phyloP scores from a whole-genome alignment of 345 rosid species.

The Excoecaria agallocha region DNA sequence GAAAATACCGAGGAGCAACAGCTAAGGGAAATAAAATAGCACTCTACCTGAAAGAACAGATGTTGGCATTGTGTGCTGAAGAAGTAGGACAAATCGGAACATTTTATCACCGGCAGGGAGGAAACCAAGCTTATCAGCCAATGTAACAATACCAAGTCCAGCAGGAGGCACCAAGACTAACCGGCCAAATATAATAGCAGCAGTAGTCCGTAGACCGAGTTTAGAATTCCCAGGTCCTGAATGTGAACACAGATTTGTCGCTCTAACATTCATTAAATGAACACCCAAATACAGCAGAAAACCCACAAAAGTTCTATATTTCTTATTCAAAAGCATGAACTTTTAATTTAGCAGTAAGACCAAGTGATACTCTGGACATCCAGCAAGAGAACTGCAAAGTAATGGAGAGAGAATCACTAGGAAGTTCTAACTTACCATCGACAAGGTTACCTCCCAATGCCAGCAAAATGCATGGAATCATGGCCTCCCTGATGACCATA shows the following conservation, averaged over 20 bases:
- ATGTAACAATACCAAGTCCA: slow-evolving; percentile 83
- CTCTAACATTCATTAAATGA: neutral
- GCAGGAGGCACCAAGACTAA: slow-evolving; percentile 80
- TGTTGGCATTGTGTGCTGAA: slow-evolving; percentile 98
- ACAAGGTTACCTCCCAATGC: slow-evolving; percentile 97
- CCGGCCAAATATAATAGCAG: slow-evolving; percentile 75
- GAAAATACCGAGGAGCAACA: neutral
- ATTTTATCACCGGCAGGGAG: slow-evolving; percentile 89
- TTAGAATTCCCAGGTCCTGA: slow-evolving; percentile 97
- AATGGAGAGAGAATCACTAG: neutral
- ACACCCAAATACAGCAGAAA: neutral
- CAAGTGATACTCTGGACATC: neutral
- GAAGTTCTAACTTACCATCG: slow-evolving; percentile 53
- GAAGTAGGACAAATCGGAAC: slow-evolving; percentile 87
- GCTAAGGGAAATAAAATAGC: neutral
- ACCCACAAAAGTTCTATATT: neutral
- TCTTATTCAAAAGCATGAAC: neutral
- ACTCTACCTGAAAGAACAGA: slow-evolving; percentile 80
- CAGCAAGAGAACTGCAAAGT: neutral
- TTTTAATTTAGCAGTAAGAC: neutral
- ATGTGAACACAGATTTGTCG: slow-evolving; percentile 18
- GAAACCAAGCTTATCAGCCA: slow-evolving; percentile 98
- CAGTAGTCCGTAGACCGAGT: slow-evolving; percentile 85
- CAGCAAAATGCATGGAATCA: slow-evolving; percentile 93
- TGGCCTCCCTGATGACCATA: slow-evolving; percentile 69